Evolutionary conservation across 495 filamentous ascomycete species (phyloP), one percentile per base, ranked within the genome.

Genomic region (Aspergillus avenaceus): DNA sequence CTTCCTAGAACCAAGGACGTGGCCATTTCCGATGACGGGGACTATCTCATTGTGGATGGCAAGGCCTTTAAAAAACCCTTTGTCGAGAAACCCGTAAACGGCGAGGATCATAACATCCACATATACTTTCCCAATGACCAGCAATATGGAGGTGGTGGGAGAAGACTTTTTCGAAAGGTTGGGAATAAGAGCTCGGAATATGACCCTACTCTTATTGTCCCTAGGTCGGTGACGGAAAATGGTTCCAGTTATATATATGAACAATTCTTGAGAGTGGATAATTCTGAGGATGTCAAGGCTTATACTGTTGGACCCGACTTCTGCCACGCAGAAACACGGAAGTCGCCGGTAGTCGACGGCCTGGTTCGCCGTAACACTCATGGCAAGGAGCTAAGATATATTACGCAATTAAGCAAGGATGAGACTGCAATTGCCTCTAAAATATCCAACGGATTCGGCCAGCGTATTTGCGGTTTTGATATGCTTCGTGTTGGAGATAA

Each of bases 181-280:
- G 91, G 91, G 44, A 97, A 99, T 64, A 99, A 99, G 74, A 96
- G 90, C 66, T 96, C 90, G 4, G 93, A 97, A 65, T 92, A 85
- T 53, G 88, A 97, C 52, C 78, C 85, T 22, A 79, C 78, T 31
- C 75, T 97, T 53, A 75, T 64, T 13, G 66, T 90, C 32, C 95
- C 95, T 8, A 74, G 90, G 34, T 89, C 84, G 32, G 81, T 97
- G 50, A 85, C 84, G 12, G 88, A 97, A 46, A 75, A 77, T 6
- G 78, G 76, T 5, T 79, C 85, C 47, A 96, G 90, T 67, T 99
- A 91, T 67, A 80, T 99, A 44, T 99, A 97, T 60, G 93, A 99
- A 57, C 89, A 93, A 60, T 99, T 99, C 59, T 83, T 99, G 69
- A 83, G 88, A 42, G 90, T 96, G 23, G 90, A 97, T 62, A 97